phyloP scores from a whole-genome alignment of 352 stramenopile species.

The Phytophthora foliorum region DNA sequence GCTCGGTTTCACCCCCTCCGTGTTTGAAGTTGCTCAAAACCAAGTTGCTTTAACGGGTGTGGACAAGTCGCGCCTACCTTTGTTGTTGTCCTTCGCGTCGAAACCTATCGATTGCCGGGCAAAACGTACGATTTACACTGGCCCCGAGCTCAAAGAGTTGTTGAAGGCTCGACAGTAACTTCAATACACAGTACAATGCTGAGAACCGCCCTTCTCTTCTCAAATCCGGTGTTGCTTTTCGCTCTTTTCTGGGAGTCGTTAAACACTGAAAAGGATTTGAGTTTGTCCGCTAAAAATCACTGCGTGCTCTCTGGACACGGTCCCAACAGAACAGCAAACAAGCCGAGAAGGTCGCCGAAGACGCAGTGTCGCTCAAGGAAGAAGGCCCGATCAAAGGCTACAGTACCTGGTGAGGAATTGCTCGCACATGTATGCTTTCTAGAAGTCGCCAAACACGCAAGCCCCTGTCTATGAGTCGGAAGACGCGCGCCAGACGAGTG shows the following conservation, averaged over 20 bases:
- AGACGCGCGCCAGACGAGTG: background rate
- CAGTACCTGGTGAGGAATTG: background rate
- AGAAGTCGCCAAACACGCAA: background rate
- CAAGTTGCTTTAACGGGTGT: no score
- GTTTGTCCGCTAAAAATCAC: background rate
- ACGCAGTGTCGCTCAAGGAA: background rate
- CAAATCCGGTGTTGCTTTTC: conserved; percentile 28
- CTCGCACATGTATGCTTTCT: background rate
- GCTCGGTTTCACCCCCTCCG: no score
- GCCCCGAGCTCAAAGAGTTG: conserved; percentile 23
- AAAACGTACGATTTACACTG: background rate
- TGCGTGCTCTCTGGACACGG: conserved; percentile 9
- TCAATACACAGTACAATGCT: conserved; percentile 17
- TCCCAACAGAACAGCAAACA: conserved; percentile 3
- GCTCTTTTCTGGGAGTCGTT: conserved; percentile 29
- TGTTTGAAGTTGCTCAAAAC: no score
- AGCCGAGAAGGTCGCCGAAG: background rate
- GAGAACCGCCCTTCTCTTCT: conserved; percentile 15
- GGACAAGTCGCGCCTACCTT: no score
- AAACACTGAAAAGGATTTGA: conserved; percentile 10
- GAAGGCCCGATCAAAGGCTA: background rate
- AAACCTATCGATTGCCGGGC: background rate
- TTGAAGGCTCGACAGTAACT: conserved; percentile 6
- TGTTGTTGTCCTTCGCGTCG: background rate
- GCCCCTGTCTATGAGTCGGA: background rate